A percentile compares a stretch with the other conserved stretches of the same genome.
phyloP scores from a whole-genome alignment of 768 basidiomycete species.

The Lactifluus volemus region DNA sequence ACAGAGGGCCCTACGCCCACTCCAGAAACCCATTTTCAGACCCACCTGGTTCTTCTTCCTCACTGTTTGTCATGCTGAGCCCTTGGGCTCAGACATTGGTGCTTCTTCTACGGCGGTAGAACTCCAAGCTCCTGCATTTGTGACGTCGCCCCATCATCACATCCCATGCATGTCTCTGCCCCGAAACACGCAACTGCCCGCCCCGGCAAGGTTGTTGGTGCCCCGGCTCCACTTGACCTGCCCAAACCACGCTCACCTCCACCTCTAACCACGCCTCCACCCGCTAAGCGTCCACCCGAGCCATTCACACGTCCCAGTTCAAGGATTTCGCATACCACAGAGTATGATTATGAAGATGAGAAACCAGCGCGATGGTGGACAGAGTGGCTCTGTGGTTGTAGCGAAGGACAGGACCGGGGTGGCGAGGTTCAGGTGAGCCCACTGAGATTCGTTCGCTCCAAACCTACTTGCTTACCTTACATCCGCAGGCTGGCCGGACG shows the following conservation, averaged over 20 bases:
- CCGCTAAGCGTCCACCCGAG: constrained; percentile 28
- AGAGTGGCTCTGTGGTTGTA: constrained; percentile 77
- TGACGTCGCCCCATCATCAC: constrained; percentile 10
- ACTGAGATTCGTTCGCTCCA: not conserved
- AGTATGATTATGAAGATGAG: constrained; percentile 25
- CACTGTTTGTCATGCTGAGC: constrained; percentile 37
- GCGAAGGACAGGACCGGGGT: constrained; percentile 64
- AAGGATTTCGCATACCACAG: constrained; percentile 17
- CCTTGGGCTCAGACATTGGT: constrained; percentile 24
- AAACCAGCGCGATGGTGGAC: constrained; percentile 66
- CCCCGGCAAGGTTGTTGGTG: constrained; percentile 29
- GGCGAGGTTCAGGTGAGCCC: constrained; percentile 59
- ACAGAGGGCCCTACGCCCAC: constrained; percentile 9
- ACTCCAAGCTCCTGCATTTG: not conserved
- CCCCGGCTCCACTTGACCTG: constrained; percentile 47
- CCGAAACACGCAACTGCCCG: constrained; percentile 22
- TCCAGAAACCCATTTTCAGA: constrained; percentile 41
- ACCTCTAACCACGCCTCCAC: constrained; percentile 35
- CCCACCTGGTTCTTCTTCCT: constrained; percentile 38
- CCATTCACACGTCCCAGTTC: constrained; percentile 29
- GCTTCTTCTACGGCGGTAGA: constrained; percentile 8
- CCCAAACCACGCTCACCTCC: constrained; percentile 53
- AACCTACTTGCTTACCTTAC: not conserved
- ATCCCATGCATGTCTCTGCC: not conserved
- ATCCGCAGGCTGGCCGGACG: constrained; percentile 57